These are phyloP conservation scores for Dactylorhiza incarnata DNA, from an alignment of 106 monocot species.

Conservation along the genomic window DNA sequence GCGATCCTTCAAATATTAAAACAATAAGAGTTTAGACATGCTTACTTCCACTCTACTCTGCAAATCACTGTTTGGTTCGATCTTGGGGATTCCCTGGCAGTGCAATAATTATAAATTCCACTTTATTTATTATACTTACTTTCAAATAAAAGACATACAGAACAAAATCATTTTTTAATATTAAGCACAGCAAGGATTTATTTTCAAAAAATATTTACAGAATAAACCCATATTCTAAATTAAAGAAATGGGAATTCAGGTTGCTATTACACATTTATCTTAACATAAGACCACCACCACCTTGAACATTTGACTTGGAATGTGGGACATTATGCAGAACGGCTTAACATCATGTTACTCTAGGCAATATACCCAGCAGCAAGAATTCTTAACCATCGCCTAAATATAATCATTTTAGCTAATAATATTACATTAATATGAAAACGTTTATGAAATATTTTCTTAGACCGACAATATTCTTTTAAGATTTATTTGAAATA, in stretches of 20 bases:
- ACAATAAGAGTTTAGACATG: not conserved
- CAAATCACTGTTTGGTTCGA: constrained; percentile 85
- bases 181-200: not conserved
- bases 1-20: not conserved
- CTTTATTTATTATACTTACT: not conserved
- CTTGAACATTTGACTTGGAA: not conserved
- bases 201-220: not conserved
- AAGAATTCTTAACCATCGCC: not conserved
- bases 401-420: too few relatives aligned
- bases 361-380: not conserved
- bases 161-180: not conserved
- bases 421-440: too few relatives aligned
- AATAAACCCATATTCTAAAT: too few relatives aligned
- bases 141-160: not conserved
- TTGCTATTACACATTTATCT: not conserved
- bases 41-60: constrained; percentile 88
- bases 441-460: too few relatives aligned
- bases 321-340: not conserved
- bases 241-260: too few relatives aligned
- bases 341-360: not conserved
- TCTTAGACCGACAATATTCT: too few relatives aligned
- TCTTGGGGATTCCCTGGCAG: constrained; percentile 88
- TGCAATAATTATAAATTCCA: not conserved
- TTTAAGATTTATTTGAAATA: too few relatives aligned
- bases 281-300: not conserved